Base-by-base conservation (phyloP, 805 yeast genomes). In the Nakazawaea laoshanensis region DNA sequence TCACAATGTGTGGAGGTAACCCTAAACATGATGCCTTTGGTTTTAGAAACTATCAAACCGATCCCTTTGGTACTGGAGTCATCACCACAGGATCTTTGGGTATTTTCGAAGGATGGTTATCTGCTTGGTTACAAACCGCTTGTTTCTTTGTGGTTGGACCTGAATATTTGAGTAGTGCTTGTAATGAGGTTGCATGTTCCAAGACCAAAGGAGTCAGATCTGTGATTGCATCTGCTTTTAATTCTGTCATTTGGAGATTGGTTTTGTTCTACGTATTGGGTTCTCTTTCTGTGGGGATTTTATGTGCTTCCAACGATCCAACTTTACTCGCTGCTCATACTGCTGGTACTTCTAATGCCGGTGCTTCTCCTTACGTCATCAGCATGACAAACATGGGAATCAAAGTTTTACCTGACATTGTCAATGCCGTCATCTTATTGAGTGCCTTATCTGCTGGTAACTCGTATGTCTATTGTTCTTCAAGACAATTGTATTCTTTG, bases 391-490 rank as follows among this genome's bases (percentile, higher is more conserved):
- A 67, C 38, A 57, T 82, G 46, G 68, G 72, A 2, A 79, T 85
- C 38, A 68, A 60, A 23, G 74, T 67, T 0, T 62, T 84, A 27
- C 89, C 92, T 19, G 71, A 77, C 46, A 61, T 85, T 36, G 82
- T 85, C 40, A 85, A 85, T 51, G 89, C 76, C 3, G 74, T 81
- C 23, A 63, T 85, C 30, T 63, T 85, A 35, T 62, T 82, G 11
- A 68, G 86, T 5, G 83, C 87, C 0, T 77, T 82, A 41, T 75
- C 86, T 19, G 86, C 94, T 1, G 94, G 92, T 29, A 83, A 83
- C 56, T 79, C 88, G 5, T 77, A 77, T 50, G 70, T 79, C 14
- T 82, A 70, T 49, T 74, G 84, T 38, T 74, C 88, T 1, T 71
- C 86, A 8, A 50, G 71, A 46, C 51, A 51, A 23, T 59, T 82